These are phyloP conservation scores for Apiotrichum sp. DNA, from an alignment of 1,284 basidiomycete genomes.

Conservation along the genomic window DNA sequence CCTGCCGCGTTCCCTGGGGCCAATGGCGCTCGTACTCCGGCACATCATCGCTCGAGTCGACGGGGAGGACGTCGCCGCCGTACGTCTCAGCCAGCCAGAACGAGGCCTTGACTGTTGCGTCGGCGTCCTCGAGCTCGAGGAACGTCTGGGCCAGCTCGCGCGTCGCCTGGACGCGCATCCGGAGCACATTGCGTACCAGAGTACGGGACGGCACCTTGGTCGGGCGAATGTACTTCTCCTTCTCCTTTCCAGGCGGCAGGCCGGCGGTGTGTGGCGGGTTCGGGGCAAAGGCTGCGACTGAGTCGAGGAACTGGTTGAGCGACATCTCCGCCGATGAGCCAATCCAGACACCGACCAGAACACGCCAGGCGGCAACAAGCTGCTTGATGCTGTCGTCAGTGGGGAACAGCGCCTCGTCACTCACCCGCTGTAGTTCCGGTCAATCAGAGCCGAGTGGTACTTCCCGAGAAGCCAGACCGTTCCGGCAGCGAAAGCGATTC, in stretches of 20 bases:
- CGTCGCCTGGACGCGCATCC: slow-evolving; percentile 69
- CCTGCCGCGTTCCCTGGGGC: slow-evolving; percentile 31
- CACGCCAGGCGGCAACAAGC: slow-evolving; percentile 78
- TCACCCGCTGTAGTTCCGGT: slow-evolving; percentile 73
- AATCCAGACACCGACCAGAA: slow-evolving; percentile 82
- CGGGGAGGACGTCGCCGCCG: slow-evolving; percentile 30
- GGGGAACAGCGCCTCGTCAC: slow-evolving; percentile 27
- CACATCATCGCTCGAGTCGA: slow-evolving; percentile 18
- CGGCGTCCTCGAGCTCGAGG: slow-evolving; percentile 55
- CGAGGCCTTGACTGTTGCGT: slow-evolving; percentile 30
- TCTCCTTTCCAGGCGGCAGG: slow-evolving; percentile 26
- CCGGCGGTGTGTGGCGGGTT: slow-evolving; percentile 37
- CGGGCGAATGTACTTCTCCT: slow-evolving; percentile 34
- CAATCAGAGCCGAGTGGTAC: slow-evolving; percentile 57
- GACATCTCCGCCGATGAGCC: slow-evolving; percentile 74
- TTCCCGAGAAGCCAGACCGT: slow-evolving; percentile 65
- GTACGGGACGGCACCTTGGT: slow-evolving; percentile 64
- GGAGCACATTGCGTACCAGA: slow-evolving; percentile 76
- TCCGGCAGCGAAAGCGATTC: slow-evolving; percentile 50
- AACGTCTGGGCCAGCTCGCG: slow-evolving; percentile 66
- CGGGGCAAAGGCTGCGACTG: slow-evolving; percentile 30
- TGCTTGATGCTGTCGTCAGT: slow-evolving; percentile 54
- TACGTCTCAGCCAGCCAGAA: slow-evolving; percentile 43
- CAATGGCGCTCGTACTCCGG: slow-evolving; percentile 30
- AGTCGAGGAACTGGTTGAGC: slow-evolving; percentile 59